Percentiles rank a stretch among this genome's conserved stretches.
These are phyloP conservation scores for Mollisia scopiformis DNA, from an alignment of 2,329 filamentous ascomycete genomes.

Conservation along the genomic window DNA sequence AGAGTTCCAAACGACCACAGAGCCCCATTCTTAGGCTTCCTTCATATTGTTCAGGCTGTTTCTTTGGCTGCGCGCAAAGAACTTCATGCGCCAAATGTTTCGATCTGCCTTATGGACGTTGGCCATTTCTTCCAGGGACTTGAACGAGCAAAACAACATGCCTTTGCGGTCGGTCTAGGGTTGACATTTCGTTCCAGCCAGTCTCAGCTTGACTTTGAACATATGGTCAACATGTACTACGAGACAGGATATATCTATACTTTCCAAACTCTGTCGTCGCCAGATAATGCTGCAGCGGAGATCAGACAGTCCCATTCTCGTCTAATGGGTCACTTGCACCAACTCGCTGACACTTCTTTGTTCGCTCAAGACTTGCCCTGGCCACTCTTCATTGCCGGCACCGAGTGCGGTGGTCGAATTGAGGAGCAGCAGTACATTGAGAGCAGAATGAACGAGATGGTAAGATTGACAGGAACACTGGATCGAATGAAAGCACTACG, in stretches of 20 bases:
- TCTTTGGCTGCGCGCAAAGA: background rate
- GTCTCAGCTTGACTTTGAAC: background rate
- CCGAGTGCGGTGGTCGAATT: background rate
- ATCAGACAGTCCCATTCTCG: background rate
- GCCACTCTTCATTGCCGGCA: slow-evolving; percentile 1
- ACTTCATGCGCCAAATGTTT: background rate
- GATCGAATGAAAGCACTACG: background rate
- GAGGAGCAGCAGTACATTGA: background rate
- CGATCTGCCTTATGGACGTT: background rate
- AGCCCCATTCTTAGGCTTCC: background rate
- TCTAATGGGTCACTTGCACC: background rate
- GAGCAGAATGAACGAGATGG: background rate
- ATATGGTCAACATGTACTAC: background rate
- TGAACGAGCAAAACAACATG: background rate
- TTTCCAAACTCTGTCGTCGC: background rate
- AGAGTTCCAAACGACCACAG: background rate
- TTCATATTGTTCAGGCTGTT: background rate
- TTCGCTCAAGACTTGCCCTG: slow-evolving; percentile 3
- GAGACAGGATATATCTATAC: background rate
- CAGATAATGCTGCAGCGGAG: background rate
- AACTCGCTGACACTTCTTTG: background rate
- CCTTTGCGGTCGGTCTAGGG: background rate
- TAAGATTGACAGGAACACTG: background rate
- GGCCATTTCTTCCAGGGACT: background rate
- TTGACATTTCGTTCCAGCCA: background rate